Evolutionary conservation across 176 grass and related monocot species (phyloP).

Genomic region (Ensete ventricosum): DNA sequence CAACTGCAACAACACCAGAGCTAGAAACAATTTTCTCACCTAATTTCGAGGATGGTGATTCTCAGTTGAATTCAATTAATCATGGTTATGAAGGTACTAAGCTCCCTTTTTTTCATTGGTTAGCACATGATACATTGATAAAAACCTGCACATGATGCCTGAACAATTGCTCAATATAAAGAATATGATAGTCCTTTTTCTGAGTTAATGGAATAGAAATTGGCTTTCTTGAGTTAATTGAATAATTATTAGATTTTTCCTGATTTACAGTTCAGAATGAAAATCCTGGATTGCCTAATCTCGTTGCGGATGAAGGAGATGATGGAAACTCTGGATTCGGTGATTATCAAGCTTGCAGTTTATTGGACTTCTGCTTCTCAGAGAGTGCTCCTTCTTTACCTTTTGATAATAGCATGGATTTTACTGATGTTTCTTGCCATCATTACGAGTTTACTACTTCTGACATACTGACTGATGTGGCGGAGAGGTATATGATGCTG

Average conservation of each 20-base stretch:
- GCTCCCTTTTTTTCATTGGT: constrained; percentile 11
- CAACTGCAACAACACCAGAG: constrained; percentile 40
- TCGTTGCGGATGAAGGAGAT: constrained; percentile 59
- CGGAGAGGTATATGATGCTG: constrained; percentile 54
- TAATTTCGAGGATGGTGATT: constrained; percentile 47
- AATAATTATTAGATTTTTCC: neutral
- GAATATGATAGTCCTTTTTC: neutral
- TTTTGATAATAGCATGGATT: constrained; percentile 73
- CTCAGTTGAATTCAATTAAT: constrained; percentile 50
- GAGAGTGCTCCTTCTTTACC: constrained; percentile 60
- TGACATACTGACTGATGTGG: constrained; percentile 45
- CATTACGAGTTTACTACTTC: constrained; percentile 39
- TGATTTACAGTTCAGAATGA: constrained; percentile 42
- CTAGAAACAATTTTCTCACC: constrained; percentile 54
- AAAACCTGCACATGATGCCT: too few relatives aligned
- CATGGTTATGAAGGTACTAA: constrained; percentile 5
- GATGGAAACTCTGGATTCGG: constrained; percentile 41
- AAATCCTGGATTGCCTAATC: constrained; percentile 49
- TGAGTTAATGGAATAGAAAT: neutral
- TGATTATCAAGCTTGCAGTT: constrained; percentile 70
- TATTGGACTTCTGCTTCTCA: constrained; percentile 62
- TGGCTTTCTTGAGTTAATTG: constrained; percentile 15
- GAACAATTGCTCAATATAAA: too few relatives aligned
- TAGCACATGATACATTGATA: neutral
- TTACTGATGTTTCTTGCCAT: constrained; percentile 54